Percentiles rank a stretch among this genome's conserved stretches.
phyloP scores from a whole-genome alignment of 108 stramenopile genomes.

The Nitzschia palea region DNA sequence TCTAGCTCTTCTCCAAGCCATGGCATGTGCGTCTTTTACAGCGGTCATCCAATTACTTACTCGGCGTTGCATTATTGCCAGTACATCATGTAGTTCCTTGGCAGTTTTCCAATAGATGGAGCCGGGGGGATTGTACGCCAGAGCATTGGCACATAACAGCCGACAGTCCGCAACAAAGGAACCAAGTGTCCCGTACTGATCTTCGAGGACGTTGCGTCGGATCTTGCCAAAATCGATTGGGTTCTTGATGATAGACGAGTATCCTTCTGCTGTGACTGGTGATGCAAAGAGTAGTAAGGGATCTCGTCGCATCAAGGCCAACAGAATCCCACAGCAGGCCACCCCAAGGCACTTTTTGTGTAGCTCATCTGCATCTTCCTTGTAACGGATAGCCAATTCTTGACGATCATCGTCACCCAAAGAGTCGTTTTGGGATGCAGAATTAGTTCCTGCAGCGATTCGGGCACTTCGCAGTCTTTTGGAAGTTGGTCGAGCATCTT shows the following conservation, averaged over 20 bases:
- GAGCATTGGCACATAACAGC: constrained; percentile 71
- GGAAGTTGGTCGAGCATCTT: neutral
- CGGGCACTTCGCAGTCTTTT: constrained; percentile 19
- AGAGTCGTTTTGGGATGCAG: neutral
- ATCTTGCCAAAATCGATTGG: constrained; percentile 81
- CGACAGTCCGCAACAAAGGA: constrained; percentile 66
- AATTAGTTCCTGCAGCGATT: constrained; percentile 3
- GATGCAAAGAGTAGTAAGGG: constrained; percentile 78
- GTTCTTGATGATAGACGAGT: constrained; percentile 58
- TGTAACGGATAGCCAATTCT: constrained; percentile 31
- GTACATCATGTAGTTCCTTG: constrained; percentile 57
- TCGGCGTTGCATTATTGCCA: constrained; percentile 63
- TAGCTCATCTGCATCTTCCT: constrained; percentile 59
- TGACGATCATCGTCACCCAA: constrained; percentile 37
- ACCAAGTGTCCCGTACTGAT: constrained; percentile 65
- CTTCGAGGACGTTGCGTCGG: constrained; percentile 49
- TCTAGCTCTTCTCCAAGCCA: constrained; percentile 15
- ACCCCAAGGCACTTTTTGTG: constrained; percentile 54
- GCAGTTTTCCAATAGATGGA: constrained; percentile 77
- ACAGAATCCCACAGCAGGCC: constrained; percentile 66
- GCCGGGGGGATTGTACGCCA: constrained; percentile 73
- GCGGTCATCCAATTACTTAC: constrained; percentile 69
- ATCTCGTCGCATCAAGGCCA: constrained; percentile 73
- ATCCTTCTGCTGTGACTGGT: constrained; percentile 69
- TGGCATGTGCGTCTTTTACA: constrained; percentile 68